These are phyloP conservation scores for Aurantiochytrium sp. DNA, from an alignment of 108 stramenopile species.

Conservation along the genomic window DNA sequence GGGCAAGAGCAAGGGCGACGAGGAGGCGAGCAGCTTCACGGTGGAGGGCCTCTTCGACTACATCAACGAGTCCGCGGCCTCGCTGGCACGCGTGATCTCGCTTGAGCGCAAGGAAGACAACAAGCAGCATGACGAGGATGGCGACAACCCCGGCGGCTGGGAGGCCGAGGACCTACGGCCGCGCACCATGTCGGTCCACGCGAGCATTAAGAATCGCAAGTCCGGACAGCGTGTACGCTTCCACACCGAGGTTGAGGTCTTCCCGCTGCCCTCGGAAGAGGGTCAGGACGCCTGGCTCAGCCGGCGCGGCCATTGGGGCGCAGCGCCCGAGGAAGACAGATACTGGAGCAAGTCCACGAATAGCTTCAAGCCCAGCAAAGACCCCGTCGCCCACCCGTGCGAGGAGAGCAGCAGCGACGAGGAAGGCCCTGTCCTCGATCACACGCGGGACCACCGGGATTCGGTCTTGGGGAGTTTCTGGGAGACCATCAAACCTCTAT, in stretches of 20 bases:
- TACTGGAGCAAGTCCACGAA: background rate
- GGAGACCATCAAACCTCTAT: background rate
- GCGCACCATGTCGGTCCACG: background rate
- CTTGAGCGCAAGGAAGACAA: background rate
- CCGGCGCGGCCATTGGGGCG: background rate
- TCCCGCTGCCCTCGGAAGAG: background rate
- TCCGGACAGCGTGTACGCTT: background rate
- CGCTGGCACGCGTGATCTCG: background rate
- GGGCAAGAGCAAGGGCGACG: too few relatives aligned
- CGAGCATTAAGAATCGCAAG: background rate
- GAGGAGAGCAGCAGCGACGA: background rate
- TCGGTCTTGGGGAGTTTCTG: background rate
- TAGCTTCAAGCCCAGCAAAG: too few relatives aligned
- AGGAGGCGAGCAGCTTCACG: background rate
- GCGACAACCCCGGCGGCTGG: background rate
- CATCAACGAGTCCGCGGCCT: slow-evolving; percentile 17
- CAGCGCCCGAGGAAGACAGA: background rate
- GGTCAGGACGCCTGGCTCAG: background rate
- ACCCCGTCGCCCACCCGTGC: too few relatives aligned
- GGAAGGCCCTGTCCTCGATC: background rate
- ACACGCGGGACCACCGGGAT: background rate
- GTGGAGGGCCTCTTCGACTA: background rate
- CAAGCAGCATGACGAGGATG: background rate
- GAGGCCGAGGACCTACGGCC: background rate
- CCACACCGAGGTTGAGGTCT: background rate